Conservation (phyloP, 139 green algal species). For the Chlorella sp. region DNA sequence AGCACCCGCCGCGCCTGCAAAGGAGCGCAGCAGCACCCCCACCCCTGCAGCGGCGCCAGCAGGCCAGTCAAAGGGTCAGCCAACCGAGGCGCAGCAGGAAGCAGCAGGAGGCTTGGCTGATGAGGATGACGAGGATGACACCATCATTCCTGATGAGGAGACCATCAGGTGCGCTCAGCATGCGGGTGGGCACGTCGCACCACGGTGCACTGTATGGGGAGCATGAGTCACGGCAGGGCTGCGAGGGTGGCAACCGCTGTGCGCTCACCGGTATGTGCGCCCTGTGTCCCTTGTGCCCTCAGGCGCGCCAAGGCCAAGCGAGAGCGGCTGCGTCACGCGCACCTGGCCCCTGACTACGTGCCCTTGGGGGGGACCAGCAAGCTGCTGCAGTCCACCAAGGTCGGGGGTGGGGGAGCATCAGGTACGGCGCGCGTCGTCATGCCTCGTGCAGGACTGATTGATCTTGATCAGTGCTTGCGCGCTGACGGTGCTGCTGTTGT, state of each 20-base stretch:
- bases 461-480: no score
- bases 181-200: background rate
- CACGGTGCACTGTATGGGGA: background rate
- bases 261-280: background rate
- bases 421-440: no score
- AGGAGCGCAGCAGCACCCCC: background rate
- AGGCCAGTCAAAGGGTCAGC: no score
- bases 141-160: conserved; percentile 50
- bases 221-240: background rate
- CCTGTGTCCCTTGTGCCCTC: conserved; percentile 2
- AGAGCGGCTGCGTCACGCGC: conserved; percentile 60
- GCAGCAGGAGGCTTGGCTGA: no score
- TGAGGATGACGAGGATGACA: conserved; percentile 22
- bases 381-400: background rate
- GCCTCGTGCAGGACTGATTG: no score
- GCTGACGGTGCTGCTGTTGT: no score
- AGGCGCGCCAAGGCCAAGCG: conserved; percentile 65
- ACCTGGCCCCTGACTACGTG: conserved; percentile 73
- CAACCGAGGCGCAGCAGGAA: conserved; percentile 18
- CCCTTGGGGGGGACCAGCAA: conserved; percentile 33
- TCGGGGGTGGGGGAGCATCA: background rate
- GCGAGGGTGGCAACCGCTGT: background rate
- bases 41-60: background rate
- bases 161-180: conserved; percentile 41
- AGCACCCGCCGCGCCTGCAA: background rate